Base-by-base conservation (phyloP, 2,329 filamentous ascomycete genomes). In the Chalaropsis thielavioides region DNA sequence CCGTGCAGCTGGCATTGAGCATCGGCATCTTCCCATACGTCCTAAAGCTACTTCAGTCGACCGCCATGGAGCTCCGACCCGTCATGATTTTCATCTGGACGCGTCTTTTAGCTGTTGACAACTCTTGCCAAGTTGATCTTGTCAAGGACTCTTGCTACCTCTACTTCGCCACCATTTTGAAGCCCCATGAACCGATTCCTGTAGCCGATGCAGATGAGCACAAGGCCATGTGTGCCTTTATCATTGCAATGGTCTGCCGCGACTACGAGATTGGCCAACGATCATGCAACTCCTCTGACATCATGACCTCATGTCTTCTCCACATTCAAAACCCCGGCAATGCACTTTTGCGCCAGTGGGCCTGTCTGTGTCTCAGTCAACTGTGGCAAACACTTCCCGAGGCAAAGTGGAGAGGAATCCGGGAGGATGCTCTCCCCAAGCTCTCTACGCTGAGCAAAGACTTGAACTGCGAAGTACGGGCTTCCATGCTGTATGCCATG, bases 61-160 rank as follows among this genome's bases (percentile, higher is more conserved):
- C 95, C 59, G 94, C 94, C 0, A 83, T 90, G 59, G 94, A 99
- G 74, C 77, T 99, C 68, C 97, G 97, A 72, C 92, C 94, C 0
- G 92, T 97, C 67, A 97, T 99, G 94, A 92, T 99, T 4, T 99
- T 97, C 74, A 99, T 99, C 68, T 99, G 94, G 94, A 92, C 94
- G 5, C 84, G 94, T 61, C 90, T 99, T 54, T 83, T 99, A 69
- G 94, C 94, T 7, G 94, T 99, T 5, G 94, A 99, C 72, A 86
- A 94, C 67, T 90, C 89, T 0, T 96, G 94, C 72, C 94, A 99
- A 74, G 86, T 87, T 68, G 94, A 99, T 73, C 79, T 99, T 13
- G 84, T 97, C 70, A 97, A 97, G 75, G 94, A 99, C 72, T 96
- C 92, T 71, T 94, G 94, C 6, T 97, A 96, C 72, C 90, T 90